Evolutionary conservation across 106 monocot species (phyloP), one percentile per base, ranked within the genome.

Genomic region (Triglochin maritima): DNA sequence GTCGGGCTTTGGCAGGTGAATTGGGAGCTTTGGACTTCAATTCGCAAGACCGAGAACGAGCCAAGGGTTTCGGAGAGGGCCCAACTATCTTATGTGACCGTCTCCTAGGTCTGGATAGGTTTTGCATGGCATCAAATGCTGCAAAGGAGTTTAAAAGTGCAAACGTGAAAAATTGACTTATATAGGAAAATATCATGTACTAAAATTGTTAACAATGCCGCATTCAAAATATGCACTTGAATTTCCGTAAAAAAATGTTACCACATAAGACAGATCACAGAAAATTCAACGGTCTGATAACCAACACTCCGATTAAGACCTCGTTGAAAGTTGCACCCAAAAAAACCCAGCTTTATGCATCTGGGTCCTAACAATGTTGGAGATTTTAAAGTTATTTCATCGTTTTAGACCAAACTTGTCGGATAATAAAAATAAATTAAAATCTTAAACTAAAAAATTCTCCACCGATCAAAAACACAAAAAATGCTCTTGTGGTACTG

Each of bases 101-200:
- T 14, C 66, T 72, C 57, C 72, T 83, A 9, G 81, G 60, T 79
- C 69, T 83, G 7, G 69, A 76, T 42, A 74, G 69, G 62, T 86
- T 90, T 58, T 77, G 90, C 11, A 58, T 68, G 13, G 77, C 86
- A 72, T 99, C 88, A 16, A 74, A 77, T 71, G 72, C 83, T 85
- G 69, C 69, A 72, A 81, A 64, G 12, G 10, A 51, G 17, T 2
- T n/a, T 10, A 41, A 45, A 12, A 4, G 46, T 46, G 46, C 11
- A 9, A 12, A 1, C 4, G 6, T 9, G 46, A 63, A 46, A n/a
- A 46, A 45, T 7, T 0, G n/a, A 46, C 9, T 46, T 46, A 8
- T 7, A 63, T 17, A 11, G 53, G 43, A 0, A 14, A 1, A 11
- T 49, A 53, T 15, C 13, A 6, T 45, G 4, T 41, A 46, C 45